These are phyloP conservation scores for Plectosphaerella cucumerina DNA, from an alignment of 2,329 filamentous ascomycete genomes.

Conservation along the genomic window DNA sequence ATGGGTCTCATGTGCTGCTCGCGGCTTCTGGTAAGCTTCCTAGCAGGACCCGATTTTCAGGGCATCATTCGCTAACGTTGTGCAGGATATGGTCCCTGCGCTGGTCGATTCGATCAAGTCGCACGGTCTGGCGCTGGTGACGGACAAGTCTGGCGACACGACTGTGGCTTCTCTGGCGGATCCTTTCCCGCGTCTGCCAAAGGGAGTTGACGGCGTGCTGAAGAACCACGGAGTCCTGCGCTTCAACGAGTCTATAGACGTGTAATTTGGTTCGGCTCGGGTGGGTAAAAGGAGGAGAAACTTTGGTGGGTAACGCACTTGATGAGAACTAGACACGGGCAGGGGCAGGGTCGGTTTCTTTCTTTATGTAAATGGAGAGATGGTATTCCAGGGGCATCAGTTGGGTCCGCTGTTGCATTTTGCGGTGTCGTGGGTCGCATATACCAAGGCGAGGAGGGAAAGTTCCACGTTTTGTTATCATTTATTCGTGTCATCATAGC, in stretches of 20 bases:
- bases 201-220: constrained; percentile 83
- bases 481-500: background rate
- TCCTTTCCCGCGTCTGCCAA: constrained; percentile 60
- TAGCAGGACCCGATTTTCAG: background rate
- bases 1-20: constrained; percentile 95
- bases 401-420: no score
- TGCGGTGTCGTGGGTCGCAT: no score
- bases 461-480: background rate
- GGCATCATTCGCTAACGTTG: constrained; percentile 11
- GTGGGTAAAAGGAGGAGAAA: no score
- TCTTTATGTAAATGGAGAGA: no score
- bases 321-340: no score
- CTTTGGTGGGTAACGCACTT: no score
- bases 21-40: constrained; percentile 66
- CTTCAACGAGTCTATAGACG: constrained; percentile 89
- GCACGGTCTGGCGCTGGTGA: constrained; percentile 85
- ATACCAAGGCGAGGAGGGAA: no score
- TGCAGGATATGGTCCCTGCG: constrained; percentile 84
- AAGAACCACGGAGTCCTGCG: constrained; percentile 81
- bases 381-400: no score
- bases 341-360: no score
- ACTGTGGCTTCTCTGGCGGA: constrained; percentile 35
- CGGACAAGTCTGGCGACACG: constrained; percentile 70
- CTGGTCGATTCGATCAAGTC: constrained; percentile 92
- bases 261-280: constrained; percentile 28